Evolutionary conservation across 164 flowering plant genomes (phyloP), one percentile per base, ranked within the genome.

Genomic region (Vitis rupestris): DNA sequence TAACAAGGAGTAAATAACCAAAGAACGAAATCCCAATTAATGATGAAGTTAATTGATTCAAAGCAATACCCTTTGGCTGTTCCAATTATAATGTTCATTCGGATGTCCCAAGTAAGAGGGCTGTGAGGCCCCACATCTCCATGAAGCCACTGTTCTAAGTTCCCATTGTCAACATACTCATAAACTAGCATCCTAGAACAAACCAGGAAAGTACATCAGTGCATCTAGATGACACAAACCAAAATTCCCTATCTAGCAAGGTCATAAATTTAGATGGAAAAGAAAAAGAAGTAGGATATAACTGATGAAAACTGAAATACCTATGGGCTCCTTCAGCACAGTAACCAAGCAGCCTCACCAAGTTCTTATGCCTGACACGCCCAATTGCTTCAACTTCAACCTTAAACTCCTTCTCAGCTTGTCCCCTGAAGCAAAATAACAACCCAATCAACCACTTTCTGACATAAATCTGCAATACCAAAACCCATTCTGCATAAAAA

Each of bases 301-400:
- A n/a, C 1, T 15, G 50, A 19, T n/a, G 30, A 49, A 30, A 27
- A 52, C 16, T 9, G 54, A 52, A 71, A 12, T 82, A 93, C 98
- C 98, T 93, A 60, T 90, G 87, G 76, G 93, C 94, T 78, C 98
- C 98, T 85, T 93, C 98, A 61, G 84, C 94, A 75, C 98, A 89
- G 74, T 90, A 93, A 27, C 98, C 98, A 56, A 93, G 89, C 76
- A 93, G 74, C 78, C 98, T 86, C 76, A 91, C 98, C 72, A 91
- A 78, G 79, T 93, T 91, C 82, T 91, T 91, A 66, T 93, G 98
- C 67, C 97, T 79, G 57, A 90, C 98, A 64, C 94, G 93, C 12
- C 98, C 98, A 72, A 86, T 90, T 44, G 92, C 92, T 74, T 90
- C 97, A n/a, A 88, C 93, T 75, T 88, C 97, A 51, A 86, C 92